Conservation (phyloP, 176 grass and related monocot species). For the Carex scoparia region DNA sequence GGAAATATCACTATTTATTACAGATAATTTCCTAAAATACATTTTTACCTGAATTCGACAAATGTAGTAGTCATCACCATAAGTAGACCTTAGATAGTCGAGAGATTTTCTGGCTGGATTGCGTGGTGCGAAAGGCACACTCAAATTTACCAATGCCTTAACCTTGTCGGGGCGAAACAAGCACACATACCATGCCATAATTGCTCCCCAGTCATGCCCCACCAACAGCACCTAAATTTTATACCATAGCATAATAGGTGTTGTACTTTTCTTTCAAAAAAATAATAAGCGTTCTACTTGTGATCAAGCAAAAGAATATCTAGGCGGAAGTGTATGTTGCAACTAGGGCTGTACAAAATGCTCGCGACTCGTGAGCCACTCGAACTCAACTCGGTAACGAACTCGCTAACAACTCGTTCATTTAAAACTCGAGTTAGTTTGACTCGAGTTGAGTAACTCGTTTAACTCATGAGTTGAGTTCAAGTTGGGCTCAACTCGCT, state of each 20-base stretch:
- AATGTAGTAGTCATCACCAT: constrained; percentile 61
- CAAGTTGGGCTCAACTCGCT: too few species aligned
- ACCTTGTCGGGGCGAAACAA: constrained; percentile 50
- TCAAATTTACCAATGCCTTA: constrained; percentile 45
- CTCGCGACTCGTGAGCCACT: too few species aligned
- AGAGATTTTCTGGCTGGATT: constrained; percentile 32
- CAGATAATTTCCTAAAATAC: not conserved
- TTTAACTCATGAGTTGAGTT: too few species aligned
- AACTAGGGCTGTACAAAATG: not conserved
- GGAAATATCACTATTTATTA: too few species aligned
- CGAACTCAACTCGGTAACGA: too few species aligned
- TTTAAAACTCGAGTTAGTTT: too few species aligned
- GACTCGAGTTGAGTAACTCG: too few species aligned
- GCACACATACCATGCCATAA: constrained; percentile 48
- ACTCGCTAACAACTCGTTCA: too few species aligned
- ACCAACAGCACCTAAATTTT: constrained; percentile 41
- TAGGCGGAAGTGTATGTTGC: not conserved
- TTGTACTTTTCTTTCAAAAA: not conserved
- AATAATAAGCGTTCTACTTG: not conserved
- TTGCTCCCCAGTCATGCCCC: constrained; percentile 60
- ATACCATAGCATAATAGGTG: not conserved
- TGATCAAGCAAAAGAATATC: not conserved
- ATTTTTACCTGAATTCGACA: constrained; percentile 40
- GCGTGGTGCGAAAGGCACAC: constrained; percentile 38
- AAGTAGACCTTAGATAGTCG: constrained; percentile 34